Percentiles rank a stretch among this genome's conserved stretches.
phyloP scores from a whole-genome alignment of 352 stramenopile genomes.

The Globisporangium paddicum region DNA sequence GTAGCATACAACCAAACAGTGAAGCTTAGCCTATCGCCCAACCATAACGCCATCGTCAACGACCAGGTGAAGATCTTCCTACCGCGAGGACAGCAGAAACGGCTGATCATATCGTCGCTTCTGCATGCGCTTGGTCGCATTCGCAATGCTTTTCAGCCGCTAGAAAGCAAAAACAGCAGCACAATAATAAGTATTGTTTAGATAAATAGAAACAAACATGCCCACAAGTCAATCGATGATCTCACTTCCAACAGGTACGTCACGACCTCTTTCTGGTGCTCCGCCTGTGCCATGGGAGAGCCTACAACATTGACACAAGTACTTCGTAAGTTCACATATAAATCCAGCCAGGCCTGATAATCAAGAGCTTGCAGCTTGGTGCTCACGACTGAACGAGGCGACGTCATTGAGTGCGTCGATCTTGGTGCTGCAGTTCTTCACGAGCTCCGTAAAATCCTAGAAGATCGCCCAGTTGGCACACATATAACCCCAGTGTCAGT shows the following conservation, averaged over 20 bases:
- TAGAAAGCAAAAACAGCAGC: slow-evolving; percentile 13
- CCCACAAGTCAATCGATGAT: not conserved
- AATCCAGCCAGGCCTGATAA: no score
- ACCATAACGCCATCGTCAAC: not conserved
- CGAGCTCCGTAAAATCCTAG: slow-evolving; percentile 67
- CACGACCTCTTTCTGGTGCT: slow-evolving; percentile 72
- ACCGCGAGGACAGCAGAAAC: slow-evolving; percentile 64
- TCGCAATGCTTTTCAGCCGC: slow-evolving; percentile 61
- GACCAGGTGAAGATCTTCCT: not conserved
- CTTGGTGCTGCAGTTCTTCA: slow-evolving; percentile 58
- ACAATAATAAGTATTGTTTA: no score
- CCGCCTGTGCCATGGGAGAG: slow-evolving; percentile 16
- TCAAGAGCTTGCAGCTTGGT: no score
- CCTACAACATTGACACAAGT: slow-evolving; percentile 12
- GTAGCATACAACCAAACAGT: no score
- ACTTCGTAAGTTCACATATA: no score
- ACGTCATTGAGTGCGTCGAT: slow-evolving; percentile 52
- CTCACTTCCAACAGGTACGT: slow-evolving; percentile 59
- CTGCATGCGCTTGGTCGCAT: slow-evolving; percentile 66
- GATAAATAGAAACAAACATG: no score
- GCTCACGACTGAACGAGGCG: slow-evolving; percentile 17
- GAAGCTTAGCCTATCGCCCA: no score
- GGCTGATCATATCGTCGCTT: slow-evolving; percentile 60
- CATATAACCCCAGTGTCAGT: not conserved
- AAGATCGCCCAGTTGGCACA: not conserved